Evolutionary conservation across 192 early-diverging fungal species (phyloP).

Genomic region (Neocallimastix lanati): DNA sequence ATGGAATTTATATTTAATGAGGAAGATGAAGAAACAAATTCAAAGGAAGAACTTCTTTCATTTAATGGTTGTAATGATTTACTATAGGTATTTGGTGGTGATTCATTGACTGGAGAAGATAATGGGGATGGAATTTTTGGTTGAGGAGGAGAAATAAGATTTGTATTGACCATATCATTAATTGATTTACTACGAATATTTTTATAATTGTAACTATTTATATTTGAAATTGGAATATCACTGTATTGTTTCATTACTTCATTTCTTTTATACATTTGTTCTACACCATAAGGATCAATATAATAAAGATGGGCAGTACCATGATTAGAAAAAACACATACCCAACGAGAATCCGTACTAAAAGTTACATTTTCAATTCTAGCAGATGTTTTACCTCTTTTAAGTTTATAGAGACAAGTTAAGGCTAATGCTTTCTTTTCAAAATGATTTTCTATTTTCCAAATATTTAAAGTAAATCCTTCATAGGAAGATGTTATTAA

Average conservation of each 20-base stretch:
- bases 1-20: not conserved
- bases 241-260: not conserved
- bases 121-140: not conserved
- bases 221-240: not conserved
- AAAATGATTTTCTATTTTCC: slow-evolving; percentile 19
- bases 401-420: slow-evolving; percentile 42
- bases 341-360: slow-evolving; percentile 51
- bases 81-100: not conserved
- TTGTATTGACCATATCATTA: not conserved
- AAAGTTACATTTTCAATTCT: slow-evolving; percentile 45
- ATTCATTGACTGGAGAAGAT: not conserved
- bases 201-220: not conserved
- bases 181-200: not conserved
- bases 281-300: slow-evolving; percentile 36
- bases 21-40: not conserved
- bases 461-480: slow-evolving; percentile 59
- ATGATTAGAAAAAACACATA: slow-evolving; percentile 47
- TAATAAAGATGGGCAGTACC: slow-evolving; percentile 61
- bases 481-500: slow-evolving; percentile 49
- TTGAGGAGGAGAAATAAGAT: not conserved
- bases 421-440: slow-evolving; percentile 4
- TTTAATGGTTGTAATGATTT: too few species aligned
- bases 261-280: not conserved
- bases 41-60: too few species aligned
- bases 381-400: slow-evolving; percentile 63